phyloP scores from a whole-genome alignment of 345 rosid genomes.

The Excoecaria cochinchinensis region DNA sequence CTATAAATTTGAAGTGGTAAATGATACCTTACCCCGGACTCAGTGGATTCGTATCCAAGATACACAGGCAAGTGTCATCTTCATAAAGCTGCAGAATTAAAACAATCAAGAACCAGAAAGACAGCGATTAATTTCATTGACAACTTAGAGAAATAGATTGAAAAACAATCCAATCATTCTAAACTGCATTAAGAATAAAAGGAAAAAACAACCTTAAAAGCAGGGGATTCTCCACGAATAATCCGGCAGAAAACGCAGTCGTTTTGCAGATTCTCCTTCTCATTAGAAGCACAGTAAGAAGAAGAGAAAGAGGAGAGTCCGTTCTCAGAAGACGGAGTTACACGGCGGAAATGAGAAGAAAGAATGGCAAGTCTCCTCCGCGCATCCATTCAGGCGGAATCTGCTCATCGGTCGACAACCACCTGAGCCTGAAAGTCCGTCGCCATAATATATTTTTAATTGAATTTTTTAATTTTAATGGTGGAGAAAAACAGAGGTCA shows the following conservation, averaged over 20 bases:
- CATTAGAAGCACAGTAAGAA: slow-evolving; percentile 26
- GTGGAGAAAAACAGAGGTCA: no score
- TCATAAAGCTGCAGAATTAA: slow-evolving; percentile 65
- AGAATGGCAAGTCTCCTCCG: slow-evolving; percentile 63
- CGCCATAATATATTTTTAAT: neutral
- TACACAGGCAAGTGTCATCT: slow-evolving; percentile 84
- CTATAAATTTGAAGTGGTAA: neutral
- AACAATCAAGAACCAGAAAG: no score
- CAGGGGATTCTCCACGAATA: slow-evolving; percentile 69
- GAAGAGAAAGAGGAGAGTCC: slow-evolving; percentile 32
- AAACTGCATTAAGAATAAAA: neutral
- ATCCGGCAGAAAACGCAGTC: slow-evolving; percentile 87
- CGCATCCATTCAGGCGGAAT: slow-evolving; percentile 38
- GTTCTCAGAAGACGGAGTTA: slow-evolving; percentile 7
- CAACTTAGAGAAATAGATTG: no score
- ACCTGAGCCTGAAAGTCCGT: neutral
- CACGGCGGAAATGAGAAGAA: slow-evolving; percentile 56
- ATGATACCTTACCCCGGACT: slow-evolving; percentile 80
- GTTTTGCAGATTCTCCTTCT: slow-evolving; percentile 14
- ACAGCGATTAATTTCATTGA: no score
- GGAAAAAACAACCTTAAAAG: slow-evolving; percentile 50
- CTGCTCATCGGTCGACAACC: neutral
- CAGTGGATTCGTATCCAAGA: slow-evolving; percentile 78
- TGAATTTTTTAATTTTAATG: no score
- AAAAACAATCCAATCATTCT: no score